These are phyloP conservation scores for Monosporascus ibericus DNA, from an alignment of 2,329 filamentous ascomycete species.

Conservation along the genomic window DNA sequence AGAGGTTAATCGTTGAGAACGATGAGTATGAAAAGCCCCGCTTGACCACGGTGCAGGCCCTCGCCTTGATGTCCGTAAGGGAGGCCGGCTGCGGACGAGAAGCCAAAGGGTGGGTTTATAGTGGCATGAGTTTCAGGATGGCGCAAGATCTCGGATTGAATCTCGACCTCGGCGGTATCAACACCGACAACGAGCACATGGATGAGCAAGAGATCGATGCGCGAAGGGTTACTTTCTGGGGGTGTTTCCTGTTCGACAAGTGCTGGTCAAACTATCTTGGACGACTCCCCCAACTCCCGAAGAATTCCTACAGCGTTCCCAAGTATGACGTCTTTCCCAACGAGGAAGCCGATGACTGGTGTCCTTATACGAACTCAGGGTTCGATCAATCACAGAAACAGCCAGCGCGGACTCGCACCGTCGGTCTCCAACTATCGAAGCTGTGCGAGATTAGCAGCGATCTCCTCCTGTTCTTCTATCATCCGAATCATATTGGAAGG, in stretches of 20 bases:
- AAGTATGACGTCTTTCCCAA: conserved; percentile 87
- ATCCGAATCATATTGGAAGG: conserved; percentile 61
- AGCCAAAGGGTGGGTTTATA: conserved; percentile 96
- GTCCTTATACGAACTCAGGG: conserved; percentile 80
- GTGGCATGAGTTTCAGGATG: conserved; percentile 98
- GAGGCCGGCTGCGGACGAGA: conserved; percentile 93
- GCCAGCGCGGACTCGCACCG: conserved; percentile 74
- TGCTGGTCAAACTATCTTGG: conserved; percentile 98
- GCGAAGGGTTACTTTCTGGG: conserved; percentile 90
- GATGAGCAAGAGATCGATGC: conserved; percentile 84
- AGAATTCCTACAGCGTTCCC: conserved; percentile 72
- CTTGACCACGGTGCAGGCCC: conserved; percentile 84
- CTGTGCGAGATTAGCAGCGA: conserved; percentile 94
- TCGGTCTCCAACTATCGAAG: conserved; percentile 73
- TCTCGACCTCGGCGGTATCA: conserved; percentile 66
- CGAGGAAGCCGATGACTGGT: conserved; percentile 83
- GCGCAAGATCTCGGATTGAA: conserved; percentile 90
- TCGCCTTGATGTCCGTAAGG: conserved; percentile 91
- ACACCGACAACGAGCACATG: conserved; percentile 50
- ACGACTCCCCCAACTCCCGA: conserved; percentile 78
- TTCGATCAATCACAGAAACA: conserved; percentile 68
- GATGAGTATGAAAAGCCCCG: conserved; percentile 89
- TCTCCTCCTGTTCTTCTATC: conserved; percentile 83
- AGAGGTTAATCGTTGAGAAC: conserved; percentile 80
- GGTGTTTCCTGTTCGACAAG: conserved; percentile 97